phyloP scores from a whole-genome alignment of 768 basidiomycete species.

The Stropharia rugosoannulata region DNA sequence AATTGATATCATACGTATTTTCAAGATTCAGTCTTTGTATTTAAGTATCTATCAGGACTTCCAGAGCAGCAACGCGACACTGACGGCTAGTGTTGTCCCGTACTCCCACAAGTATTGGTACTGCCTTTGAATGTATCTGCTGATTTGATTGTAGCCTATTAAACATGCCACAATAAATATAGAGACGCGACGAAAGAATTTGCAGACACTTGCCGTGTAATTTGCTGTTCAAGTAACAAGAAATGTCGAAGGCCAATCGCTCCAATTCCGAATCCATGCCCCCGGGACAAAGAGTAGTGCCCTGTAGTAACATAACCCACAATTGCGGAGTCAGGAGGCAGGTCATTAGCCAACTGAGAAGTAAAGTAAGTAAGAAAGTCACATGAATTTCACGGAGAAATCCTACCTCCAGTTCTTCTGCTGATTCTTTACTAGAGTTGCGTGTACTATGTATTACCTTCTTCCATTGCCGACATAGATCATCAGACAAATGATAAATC shows the following conservation, averaged over 20 bases:
- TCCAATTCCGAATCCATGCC: conserved; percentile 77
- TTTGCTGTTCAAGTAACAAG: conserved; percentile 52
- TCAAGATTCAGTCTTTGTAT: neutral
- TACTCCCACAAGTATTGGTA: conserved; percentile 55
- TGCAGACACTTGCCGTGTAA: conserved; percentile 26
- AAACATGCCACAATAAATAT: neutral
- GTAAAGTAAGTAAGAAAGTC: neutral
- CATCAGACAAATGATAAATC: conserved; percentile 64
- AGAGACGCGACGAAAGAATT: neutral
- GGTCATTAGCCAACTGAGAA: conserved; percentile 43
- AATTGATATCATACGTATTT: neutral
- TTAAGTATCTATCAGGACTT: conserved; percentile 19
- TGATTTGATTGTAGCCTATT: conserved; percentile 27
- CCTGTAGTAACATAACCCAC: conserved; percentile 89
- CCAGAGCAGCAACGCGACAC: conserved; percentile 47
- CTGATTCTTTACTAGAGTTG: conserved; percentile 19
- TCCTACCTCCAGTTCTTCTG: conserved; percentile 27
- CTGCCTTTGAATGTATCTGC: conserved; percentile 20
- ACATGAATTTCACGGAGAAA: neutral
- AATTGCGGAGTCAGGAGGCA: conserved; percentile 42
- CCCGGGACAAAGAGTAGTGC: conserved; percentile 75
- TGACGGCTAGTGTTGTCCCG: conserved; percentile 57
- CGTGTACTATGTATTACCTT: conserved; percentile 23
- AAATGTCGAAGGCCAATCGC: conserved; percentile 59
- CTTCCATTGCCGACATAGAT: conserved; percentile 49